These are phyloP conservation scores for Suillus occidentalis DNA, from an alignment of 768 basidiomycete species.

Conservation along the genomic window DNA sequence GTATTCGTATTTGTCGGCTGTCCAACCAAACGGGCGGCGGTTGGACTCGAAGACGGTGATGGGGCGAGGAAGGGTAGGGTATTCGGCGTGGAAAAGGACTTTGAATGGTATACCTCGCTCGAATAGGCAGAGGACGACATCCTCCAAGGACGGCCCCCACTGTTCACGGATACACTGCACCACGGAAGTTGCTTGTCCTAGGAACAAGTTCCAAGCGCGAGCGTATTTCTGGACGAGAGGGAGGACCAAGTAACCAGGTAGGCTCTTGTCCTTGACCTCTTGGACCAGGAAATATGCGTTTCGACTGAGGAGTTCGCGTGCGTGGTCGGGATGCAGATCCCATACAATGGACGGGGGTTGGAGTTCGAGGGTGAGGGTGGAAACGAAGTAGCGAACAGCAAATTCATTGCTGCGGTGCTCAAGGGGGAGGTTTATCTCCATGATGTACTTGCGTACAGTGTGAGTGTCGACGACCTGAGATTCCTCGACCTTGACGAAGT, in stretches of 20 bases:
- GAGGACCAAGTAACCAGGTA: background rate
- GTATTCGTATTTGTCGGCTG: background rate
- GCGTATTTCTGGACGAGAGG: background rate
- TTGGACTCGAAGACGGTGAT: background rate
- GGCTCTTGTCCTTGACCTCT: background rate
- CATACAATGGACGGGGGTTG: background rate
- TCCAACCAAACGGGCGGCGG: background rate
- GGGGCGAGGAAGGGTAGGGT: background rate
- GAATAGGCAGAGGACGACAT: background rate
- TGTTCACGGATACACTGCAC: background rate
- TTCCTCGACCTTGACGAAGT: background rate
- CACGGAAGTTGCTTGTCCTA: background rate
- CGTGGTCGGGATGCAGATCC: background rate
- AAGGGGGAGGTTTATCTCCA: background rate
- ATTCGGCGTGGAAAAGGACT: background rate
- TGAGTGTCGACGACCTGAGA: background rate
- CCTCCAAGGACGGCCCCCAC: background rate
- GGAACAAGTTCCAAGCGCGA: background rate
- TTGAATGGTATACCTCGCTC: background rate
- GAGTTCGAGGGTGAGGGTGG: background rate
- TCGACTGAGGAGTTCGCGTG: background rate
- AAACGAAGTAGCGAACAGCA: background rate
- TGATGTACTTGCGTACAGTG: background rate
- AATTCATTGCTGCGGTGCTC: background rate
- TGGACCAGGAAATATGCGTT: background rate